Percentiles rank a stretch among this genome's conserved stretches.
Conservation (phyloP, 2,329 filamentous ascomycete genomes). For the Orbilia ellipsospora region DNA sequence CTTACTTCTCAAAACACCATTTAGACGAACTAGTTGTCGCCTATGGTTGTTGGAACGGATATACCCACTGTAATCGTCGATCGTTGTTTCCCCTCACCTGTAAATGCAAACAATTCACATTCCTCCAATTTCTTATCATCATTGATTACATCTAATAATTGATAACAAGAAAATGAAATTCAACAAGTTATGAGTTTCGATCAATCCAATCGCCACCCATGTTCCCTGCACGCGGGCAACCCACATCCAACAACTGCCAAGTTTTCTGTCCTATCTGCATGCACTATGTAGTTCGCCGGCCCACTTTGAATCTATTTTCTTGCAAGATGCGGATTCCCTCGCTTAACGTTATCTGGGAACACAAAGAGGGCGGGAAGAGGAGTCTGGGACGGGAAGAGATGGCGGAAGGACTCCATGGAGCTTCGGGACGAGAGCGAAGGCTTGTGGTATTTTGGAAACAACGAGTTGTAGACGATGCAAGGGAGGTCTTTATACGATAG, state of each 20-base stretch:
- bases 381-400: slow-evolving; percentile 1
- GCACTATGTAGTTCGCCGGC: slow-evolving; percentile 24
- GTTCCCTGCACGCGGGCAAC: slow-evolving; percentile 28
- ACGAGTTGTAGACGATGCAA: neutral
- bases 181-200: neutral
- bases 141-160: slow-evolving; percentile 2
- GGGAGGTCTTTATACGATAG: no score
- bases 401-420: slow-evolving; percentile 11
- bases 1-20: no score
- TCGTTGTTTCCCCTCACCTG: no score
- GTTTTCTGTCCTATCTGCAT: neutral
- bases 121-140: neutral
- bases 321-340: no score
- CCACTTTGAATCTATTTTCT: slow-evolving; percentile 1
- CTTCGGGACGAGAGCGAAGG: slow-evolving; percentile 13
- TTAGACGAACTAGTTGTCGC: no score
- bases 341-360: neutral
- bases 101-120: neutral
- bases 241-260: slow-evolving; percentile 28
- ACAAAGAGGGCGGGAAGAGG: neutral
- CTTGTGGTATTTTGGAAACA: neutral
- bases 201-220: neutral
- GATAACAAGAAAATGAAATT: neutral
- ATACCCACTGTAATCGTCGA: no score
- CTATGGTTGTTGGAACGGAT: no score